A percentile compares a stretch with the other conserved stretches of the same genome.
Conservation (phyloP, 495 filamentous ascomycete genomes). For the Aspergillus nidulans region DNA sequence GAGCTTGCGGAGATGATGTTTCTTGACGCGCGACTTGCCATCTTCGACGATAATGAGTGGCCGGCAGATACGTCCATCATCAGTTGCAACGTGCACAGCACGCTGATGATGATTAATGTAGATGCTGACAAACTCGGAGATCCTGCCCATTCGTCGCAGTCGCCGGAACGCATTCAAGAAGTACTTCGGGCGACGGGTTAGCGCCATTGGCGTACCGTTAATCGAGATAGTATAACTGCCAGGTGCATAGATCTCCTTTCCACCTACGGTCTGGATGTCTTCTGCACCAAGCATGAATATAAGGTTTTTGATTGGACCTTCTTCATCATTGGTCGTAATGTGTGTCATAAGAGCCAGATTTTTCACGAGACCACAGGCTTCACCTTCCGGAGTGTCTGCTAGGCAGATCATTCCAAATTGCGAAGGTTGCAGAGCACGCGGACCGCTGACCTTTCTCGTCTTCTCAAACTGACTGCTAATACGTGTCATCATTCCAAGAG, state of each 20-base stretch:
- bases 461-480: slow-evolving; percentile 99
- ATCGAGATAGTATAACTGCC: slow-evolving; percentile 90
- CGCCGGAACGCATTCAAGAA: slow-evolving; percentile 81
- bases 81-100: slow-evolving; percentile 91
- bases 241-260: slow-evolving; percentile 74
- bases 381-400: slow-evolving; percentile 96
- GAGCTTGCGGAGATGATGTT: slow-evolving; percentile 70
- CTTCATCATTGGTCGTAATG: slow-evolving; percentile 92
- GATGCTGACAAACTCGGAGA: slow-evolving; percentile 93
- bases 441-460: slow-evolving; percentile 91
- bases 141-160: slow-evolving; percentile 77
- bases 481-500: slow-evolving; percentile 99
- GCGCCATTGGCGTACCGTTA: slow-evolving; percentile 86
- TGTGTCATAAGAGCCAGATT: slow-evolving; percentile 99
- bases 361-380: slow-evolving; percentile 96
- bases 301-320: slow-evolving; percentile 76
- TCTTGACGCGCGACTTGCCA: slow-evolving; percentile 69
- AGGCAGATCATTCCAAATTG: slow-evolving; percentile 97
- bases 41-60: slow-evolving; percentile 93
- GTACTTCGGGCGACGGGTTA: slow-evolving; percentile 74
- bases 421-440: slow-evolving; percentile 90
- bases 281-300: slow-evolving; percentile 76
- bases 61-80: slow-evolving; percentile 92
- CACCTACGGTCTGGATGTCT: slow-evolving; percentile 66
- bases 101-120: slow-evolving; percentile 89